Conservation (phyloP, 495 filamentous ascomycete species). For the Aspergillus sclerotioniger region DNA sequence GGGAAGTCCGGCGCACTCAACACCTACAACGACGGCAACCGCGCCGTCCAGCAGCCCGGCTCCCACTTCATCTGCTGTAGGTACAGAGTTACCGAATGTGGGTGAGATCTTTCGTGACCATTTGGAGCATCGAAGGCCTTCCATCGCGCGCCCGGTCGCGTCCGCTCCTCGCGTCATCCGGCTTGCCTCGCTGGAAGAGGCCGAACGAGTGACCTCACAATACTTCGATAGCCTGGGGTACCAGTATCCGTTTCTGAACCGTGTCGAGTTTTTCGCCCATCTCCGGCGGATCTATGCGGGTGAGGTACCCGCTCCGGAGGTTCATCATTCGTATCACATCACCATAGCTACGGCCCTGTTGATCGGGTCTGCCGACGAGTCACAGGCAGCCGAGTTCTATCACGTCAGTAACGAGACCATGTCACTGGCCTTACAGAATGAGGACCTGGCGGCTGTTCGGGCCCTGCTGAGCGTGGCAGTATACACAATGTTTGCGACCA, state of each 20-base stretch:
- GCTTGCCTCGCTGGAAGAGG: slow-evolving; percentile 41
- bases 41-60: slow-evolving; percentile 26
- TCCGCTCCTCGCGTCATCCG: slow-evolving; percentile 37
- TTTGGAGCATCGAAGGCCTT: slow-evolving; percentile 42
- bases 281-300: slow-evolving; percentile 42
- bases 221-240: slow-evolving; percentile 48
- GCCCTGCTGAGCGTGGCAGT: slow-evolving; percentile 49
- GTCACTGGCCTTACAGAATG: slow-evolving; percentile 40
- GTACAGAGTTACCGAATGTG: slow-evolving; percentile 41
- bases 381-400: slow-evolving; percentile 41
- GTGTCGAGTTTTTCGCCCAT: slow-evolving; percentile 35
- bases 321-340: slow-evolving; percentile 43
- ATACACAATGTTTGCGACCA: slow-evolving; percentile 51
- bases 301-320: slow-evolving; percentile 35
- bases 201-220: slow-evolving; percentile 33
- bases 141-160: slow-evolving; percentile 36
- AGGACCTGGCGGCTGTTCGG: slow-evolving; percentile 43
- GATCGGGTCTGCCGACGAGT: slow-evolving; percentile 36
- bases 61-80: slow-evolving; percentile 24
- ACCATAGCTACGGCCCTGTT: slow-evolving; percentile 40
- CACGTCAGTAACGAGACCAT: slow-evolving; percentile 41
- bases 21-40: slow-evolving; percentile 17
- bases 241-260: slow-evolving; percentile 45
- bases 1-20: slow-evolving; percentile 13
- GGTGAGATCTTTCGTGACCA: slow-evolving; percentile 48